These are phyloP conservation scores for Monosporascus ibericus DNA, from an alignment of 2,329 filamentous ascomycete species.

Conservation along the genomic window DNA sequence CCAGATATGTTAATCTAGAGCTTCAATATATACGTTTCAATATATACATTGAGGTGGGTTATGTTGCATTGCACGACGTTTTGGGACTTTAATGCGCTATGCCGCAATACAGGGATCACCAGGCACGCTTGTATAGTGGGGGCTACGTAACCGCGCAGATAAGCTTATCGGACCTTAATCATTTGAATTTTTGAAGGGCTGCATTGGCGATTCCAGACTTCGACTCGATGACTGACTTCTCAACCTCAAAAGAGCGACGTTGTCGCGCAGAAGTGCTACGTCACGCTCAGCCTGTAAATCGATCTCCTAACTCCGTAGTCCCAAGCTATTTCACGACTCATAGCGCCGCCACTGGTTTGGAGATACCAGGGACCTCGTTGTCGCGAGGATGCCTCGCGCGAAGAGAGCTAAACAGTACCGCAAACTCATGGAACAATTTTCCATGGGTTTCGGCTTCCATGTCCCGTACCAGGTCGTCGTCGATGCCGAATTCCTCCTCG, in stretches of 20 bases:
- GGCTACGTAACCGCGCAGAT: background rate
- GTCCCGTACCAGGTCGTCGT: conserved; percentile 92
- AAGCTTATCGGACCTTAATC: background rate
- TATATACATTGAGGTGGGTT: background rate
- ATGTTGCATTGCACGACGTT: background rate
- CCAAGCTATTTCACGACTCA: too few species aligned
- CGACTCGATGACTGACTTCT: background rate
- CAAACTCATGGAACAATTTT: conserved; percentile 92
- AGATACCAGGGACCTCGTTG: background rate
- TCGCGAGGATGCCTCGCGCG: conserved; percentile 26
- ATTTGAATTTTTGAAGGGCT: background rate
- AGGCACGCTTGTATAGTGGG: background rate
- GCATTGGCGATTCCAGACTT: background rate
- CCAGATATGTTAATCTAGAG: background rate
- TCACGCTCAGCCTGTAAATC: background rate
- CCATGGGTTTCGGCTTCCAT: conserved; percentile 81
- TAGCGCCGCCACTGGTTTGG: background rate
- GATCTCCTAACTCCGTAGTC: background rate
- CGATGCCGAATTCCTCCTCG: conserved; percentile 77
- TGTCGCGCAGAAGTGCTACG: background rate
- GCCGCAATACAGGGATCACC: background rate
- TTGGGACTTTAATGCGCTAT: background rate
- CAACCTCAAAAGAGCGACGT: background rate
- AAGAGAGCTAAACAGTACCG: conserved; percentile 73
- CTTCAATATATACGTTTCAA: too few species aligned